Conservation (phyloP, 2,329 filamentous ascomycete species). For the Aureobasidium zeae region DNA sequence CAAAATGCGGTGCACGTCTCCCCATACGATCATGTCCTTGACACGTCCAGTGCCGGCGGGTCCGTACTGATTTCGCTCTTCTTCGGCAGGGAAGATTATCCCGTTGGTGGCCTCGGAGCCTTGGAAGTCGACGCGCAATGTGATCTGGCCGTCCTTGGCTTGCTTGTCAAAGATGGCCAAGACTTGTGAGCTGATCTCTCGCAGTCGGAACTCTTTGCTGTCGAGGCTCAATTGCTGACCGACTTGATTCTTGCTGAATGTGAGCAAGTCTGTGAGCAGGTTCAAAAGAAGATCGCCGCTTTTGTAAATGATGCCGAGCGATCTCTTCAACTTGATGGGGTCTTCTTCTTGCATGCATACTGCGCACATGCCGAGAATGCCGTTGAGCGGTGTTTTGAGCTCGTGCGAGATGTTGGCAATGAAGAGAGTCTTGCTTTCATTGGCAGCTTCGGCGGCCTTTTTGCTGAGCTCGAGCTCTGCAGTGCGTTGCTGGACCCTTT, state of each 20-base stretch:
- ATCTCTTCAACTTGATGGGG: slow-evolving; percentile 65
- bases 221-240: slow-evolving; percentile 74
- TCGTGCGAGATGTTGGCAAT: slow-evolving; percentile 88
- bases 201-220: slow-evolving; percentile 73
- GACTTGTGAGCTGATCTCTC: slow-evolving; percentile 76
- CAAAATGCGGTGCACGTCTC: slow-evolving; percentile 83
- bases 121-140: slow-evolving; percentile 64
- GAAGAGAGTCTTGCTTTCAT: slow-evolving; percentile 94
- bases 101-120: slow-evolving; percentile 24
- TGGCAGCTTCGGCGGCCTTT: slow-evolving; percentile 85
- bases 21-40: slow-evolving; percentile 81
- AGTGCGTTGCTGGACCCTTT: slow-evolving; percentile 74
- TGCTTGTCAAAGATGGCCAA: slow-evolving; percentile 85
- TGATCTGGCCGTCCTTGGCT: slow-evolving; percentile 67
- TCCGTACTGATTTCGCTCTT: slow-evolving; percentile 47
- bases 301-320: slow-evolving; percentile 80
- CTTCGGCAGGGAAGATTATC: slow-evolving; percentile 19
- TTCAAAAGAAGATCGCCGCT: slow-evolving; percentile 77
- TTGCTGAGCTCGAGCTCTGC: slow-evolving; percentile 81
- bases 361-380: slow-evolving; percentile 87
- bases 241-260: slow-evolving; percentile 92
- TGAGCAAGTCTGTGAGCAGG: slow-evolving; percentile 78
- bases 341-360: slow-evolving; percentile 91
- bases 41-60: slow-evolving; percentile 48
- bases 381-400: slow-evolving; percentile 89